Base-by-base conservation (phyloP, 805 yeast genomes). In the Pichia rugopelliculosa region DNA sequence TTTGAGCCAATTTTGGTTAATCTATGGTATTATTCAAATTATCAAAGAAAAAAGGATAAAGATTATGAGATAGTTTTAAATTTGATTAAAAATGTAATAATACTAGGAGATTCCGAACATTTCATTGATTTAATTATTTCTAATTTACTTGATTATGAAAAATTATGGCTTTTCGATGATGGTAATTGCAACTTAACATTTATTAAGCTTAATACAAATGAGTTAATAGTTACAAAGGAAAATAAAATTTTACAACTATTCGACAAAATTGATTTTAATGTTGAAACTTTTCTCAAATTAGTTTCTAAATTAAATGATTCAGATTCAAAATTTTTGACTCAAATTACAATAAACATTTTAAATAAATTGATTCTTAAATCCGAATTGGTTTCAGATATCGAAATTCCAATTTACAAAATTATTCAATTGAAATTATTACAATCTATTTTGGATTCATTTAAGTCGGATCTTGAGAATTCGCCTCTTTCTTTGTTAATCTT, bases 391-490 rank as follows among this genome's bases (percentile, higher is more conserved):
- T 25, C 41, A 21, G 63, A 57, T 5, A 68, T 66, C 2, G 67
- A 68, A 6, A 72, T 74, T 49, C 83, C 87, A n/a, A 73, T 78
- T 45, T 54, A 73, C 8, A 69, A 76, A 46, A 65, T 86, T 34
- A 65, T 79, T 7, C 83, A 84, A 57, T 66, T 87, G 49, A 76
- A 82, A 50, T 58, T 87, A 11, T 62, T 90, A 44, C 93, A 88
- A 58, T 63, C 67, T 27, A 65, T 87, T 30, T 77, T 81, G 22
- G 73, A 74, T 5, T 69, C 71, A 15, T 80, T 83, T 57, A 83
- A 77, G 50, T 77, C 80, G 9, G 71, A 71, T 40, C 59, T 84
- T 24, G 72, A 81, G 8, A 69, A 70, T 36, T 73, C 81, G 2
- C 56, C 57, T 5, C 5, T 42, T 4, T 42, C 51, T 2, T 18